A percentile compares a stretch with the other conserved stretches of the same genome.
Evolutionary conservation across 2,329 filamentous ascomycete genomes (phyloP).

Genomic region (Orbilia oligospora): DNA sequence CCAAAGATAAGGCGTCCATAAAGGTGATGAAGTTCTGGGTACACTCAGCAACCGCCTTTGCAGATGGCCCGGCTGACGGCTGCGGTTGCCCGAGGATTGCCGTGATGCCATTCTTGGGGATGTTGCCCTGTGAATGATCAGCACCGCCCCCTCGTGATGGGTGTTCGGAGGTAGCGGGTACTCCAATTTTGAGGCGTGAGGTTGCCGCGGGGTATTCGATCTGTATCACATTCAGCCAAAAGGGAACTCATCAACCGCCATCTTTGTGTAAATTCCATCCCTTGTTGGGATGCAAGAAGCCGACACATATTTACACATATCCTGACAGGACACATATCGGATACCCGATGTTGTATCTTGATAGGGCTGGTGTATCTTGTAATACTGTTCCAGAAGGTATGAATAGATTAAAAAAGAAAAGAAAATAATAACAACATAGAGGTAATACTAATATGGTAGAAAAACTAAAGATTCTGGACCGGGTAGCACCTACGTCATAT

Average conservation of each 20-base stretch:
- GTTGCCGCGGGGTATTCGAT: constrained; percentile 95
- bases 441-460: constrained; percentile 8
- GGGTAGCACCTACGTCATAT: constrained; percentile 81
- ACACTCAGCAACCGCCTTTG: constrained; percentile 73
- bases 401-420: constrained; percentile 21
- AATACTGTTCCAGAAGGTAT: constrained; percentile 33
- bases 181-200: constrained; percentile 89
- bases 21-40: constrained; percentile 99
- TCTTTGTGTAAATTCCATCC: constrained; percentile 39
- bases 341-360: constrained; percentile 42
- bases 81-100: constrained; percentile 65
- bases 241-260: constrained; percentile 24
- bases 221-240: constrained; percentile 69
- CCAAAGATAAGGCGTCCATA: constrained; percentile 91
- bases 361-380: constrained; percentile 60
- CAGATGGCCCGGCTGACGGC: constrained; percentile 67
- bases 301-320: constrained; percentile 18
- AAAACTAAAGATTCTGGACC: constrained; percentile 1
- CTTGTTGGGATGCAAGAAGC: constrained; percentile 54
- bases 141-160: constrained; percentile 68
- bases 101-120: constrained; percentile 54
- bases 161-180: constrained; percentile 84
- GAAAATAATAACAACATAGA: background rate
- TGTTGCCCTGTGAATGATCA: constrained; percentile 70
- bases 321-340: constrained; percentile 28